These are phyloP conservation scores for Rhazya stricta DNA, from an alignment of 257 asterid genomes.

Conservation along the genomic window DNA sequence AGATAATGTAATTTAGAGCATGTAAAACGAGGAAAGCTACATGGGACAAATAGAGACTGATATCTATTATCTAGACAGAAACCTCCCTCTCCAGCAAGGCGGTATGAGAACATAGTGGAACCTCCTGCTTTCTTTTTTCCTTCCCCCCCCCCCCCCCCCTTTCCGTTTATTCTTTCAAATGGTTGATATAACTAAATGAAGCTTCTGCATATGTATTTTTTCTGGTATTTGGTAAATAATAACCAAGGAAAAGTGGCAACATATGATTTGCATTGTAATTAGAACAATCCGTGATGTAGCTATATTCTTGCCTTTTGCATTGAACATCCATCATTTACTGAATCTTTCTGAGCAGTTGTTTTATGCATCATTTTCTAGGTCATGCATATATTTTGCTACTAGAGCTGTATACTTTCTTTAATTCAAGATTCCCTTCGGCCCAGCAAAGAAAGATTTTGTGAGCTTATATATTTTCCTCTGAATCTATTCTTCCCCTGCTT, in stretches of 20 bases:
- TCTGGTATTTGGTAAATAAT: not conserved
- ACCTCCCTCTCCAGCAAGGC: not conserved
- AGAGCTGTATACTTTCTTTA: not conserved
- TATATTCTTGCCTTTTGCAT: not conserved
- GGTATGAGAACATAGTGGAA: not conserved
- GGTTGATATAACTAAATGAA: not conserved
- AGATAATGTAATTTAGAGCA: not conserved
- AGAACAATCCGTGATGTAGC: not conserved
- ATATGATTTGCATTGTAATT: not conserved
- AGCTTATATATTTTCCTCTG: not conserved
- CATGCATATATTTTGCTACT: not conserved
- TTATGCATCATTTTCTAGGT: not conserved
- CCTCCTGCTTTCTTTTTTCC: too few species aligned
- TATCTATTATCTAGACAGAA: too few species aligned
- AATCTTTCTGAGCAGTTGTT: constrained; percentile 3
- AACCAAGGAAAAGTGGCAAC: not conserved
- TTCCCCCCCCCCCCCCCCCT: too few species aligned
- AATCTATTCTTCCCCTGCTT: constrained; percentile 9
- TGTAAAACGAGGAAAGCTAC: not conserved
- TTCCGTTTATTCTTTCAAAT: too few species aligned
- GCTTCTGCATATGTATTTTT: not conserved
- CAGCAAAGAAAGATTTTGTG: not conserved
- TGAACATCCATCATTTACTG: not conserved
- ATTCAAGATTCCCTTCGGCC: not conserved
- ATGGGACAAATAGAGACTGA: not conserved